Evolutionary conservation across 1,139 yeast species (phyloP), one percentile per base, ranked within the genome.

Genomic region (Wickerhamomyces sp.): DNA sequence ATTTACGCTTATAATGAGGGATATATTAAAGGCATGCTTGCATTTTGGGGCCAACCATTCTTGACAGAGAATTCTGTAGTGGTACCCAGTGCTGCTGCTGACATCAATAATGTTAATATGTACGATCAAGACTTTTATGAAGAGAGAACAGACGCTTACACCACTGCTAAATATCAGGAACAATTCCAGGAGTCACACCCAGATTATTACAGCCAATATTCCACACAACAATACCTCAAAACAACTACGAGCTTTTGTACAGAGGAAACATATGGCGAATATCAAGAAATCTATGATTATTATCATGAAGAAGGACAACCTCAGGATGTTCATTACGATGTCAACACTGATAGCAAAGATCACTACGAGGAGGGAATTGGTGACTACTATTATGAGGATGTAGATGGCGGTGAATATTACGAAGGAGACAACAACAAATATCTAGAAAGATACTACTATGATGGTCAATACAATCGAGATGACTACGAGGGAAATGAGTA

Each of bases 41-140:
- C 75, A 22, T 66, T 78, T 33, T 78, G 81, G 75, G 88, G 87
- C 1, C 62, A 61, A n/a, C 39, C 37, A 24, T 47, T 46, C 30
- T 39, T 47, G 33, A 42, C 23, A 19, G 16, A 17, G 12, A 13
- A 12, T 12, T n/a, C n/a, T n/a, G n/a, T n/a, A n/a, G n/a, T n/a
- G n/a, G n/a, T n/a, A n/a, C n/a, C n/a, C n/a, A n/a, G n/a, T n/a
- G 8, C 30, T n/a, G 30, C 25, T 26, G 16, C 12, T 10, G 28
- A 23, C 6, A 21, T 18, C 13, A 19, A 13, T 1, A 11, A 16
- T 11, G 14, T 10, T 11, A 27, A 4, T 13, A 19, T 27, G 9
- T 25, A 19, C 10, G 26, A 28, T 16, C 31, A 32, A 16, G 26
- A 32, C 16, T 32, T 32, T 14, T 32, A 32, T 27, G 31, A 27